Conservation (phyloP, 768 basidiomycete genomes). For the Coprinopsis marcescibilis region DNA sequence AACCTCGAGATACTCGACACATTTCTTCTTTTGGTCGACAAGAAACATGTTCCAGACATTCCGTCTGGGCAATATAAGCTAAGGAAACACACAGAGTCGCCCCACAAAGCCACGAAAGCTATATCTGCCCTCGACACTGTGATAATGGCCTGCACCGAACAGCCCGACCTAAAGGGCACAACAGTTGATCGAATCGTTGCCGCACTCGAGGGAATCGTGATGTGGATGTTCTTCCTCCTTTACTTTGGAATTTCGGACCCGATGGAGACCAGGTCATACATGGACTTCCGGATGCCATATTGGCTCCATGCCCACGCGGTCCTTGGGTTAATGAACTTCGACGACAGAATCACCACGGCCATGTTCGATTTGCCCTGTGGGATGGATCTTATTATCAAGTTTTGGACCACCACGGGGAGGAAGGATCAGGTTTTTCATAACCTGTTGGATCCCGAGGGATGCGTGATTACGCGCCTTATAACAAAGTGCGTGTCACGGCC, state of each 20-base stretch:
- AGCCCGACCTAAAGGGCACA: background rate
- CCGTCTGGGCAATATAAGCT: background rate
- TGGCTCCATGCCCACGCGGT: background rate
- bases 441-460: too few species aligned
- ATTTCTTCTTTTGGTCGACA: background rate
- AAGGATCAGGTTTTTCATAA: background rate
- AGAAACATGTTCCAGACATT: slow-evolving; percentile 1
- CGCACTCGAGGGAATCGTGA: background rate
- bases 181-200: background rate
- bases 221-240: background rate
- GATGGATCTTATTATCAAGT: background rate
- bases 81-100: too few species aligned
- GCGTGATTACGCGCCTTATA: too few species aligned
- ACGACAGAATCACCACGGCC: too few species aligned
- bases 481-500: too few species aligned
- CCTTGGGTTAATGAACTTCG: background rate
- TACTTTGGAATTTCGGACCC: background rate
- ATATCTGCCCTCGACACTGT: background rate
- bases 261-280: too few species aligned
- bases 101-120: background rate
- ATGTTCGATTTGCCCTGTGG: background rate
- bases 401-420: background rate
- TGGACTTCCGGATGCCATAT: background rate
- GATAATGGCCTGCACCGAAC: background rate
- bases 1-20: background rate